Evolutionary conservation across 2,329 filamentous ascomycete genomes (phyloP).

Genomic region (Diplodia mutila): DNA sequence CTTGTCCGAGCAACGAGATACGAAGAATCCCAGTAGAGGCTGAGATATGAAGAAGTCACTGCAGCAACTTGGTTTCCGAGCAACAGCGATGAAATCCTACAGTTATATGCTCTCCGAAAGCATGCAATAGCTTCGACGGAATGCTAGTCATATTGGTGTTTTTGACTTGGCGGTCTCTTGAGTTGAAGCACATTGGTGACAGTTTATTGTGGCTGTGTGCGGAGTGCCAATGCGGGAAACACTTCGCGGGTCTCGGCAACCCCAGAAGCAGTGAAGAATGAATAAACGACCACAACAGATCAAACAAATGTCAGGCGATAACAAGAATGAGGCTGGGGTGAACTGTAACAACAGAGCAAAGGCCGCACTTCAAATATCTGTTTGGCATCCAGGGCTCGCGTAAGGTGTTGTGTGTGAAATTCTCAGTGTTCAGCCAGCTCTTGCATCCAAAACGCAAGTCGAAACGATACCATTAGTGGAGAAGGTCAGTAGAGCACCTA

Average conservation of each 20-base stretch:
- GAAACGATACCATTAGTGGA: too few relatives aligned
- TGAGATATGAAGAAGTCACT: constrained; percentile 18
- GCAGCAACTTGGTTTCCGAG: constrained; percentile 22
- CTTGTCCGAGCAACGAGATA: not conserved
- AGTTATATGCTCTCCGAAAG: constrained; percentile 2
- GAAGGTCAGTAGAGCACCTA: too few relatives aligned
- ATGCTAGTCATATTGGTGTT: not conserved
- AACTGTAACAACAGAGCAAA: not conserved
- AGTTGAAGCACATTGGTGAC: too few relatives aligned
- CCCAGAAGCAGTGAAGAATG: not conserved
- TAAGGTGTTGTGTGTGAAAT: not conserved
- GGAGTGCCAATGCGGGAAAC: not conserved
- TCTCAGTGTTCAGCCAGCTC: not conserved
- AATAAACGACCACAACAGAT: not conserved
- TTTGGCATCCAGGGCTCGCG: not conserved
- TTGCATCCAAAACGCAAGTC: too few relatives aligned
- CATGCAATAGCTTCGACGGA: not conserved
- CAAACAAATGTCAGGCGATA: not conserved
- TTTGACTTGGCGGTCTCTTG: constrained; percentile 1
- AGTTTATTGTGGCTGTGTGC: not conserved
- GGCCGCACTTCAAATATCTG: not conserved
- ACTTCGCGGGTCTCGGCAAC: constrained; percentile 1
- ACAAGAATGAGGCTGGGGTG: not conserved
- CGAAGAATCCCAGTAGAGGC: not conserved
- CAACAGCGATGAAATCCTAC: not conserved